These are phyloP conservation scores for Coelastrella sp. DNA, from an alignment of 139 green algal genomes.

Conservation along the genomic window DNA sequence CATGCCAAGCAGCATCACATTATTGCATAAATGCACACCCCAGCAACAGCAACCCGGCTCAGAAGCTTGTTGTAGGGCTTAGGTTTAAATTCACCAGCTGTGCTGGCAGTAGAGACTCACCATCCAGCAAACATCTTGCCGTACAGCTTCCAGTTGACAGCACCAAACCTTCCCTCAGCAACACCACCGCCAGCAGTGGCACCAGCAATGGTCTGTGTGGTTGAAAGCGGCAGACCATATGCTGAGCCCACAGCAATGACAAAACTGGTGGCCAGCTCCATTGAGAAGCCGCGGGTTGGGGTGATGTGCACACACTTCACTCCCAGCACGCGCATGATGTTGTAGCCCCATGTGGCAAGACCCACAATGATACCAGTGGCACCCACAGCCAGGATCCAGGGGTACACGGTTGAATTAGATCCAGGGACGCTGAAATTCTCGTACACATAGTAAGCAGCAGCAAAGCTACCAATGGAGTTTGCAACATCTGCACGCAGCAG, in stretches of 20 bases:
- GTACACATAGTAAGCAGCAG: conserved; percentile 66
- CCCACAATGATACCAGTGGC: conserved; percentile 85
- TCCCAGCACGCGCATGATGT: conserved; percentile 41
- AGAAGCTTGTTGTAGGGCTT: no score
- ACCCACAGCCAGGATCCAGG: conserved; percentile 45
- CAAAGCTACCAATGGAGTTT: conserved; percentile 79
- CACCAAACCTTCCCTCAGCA: not conserved
- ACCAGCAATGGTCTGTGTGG: conserved; percentile 62
- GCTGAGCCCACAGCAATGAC: conserved; percentile 33
- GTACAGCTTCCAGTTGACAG: conserved; percentile 38
- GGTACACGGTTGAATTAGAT: conserved; percentile 7
- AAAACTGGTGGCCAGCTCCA: conserved; percentile 64
- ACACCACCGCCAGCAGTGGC: conserved; percentile 46
- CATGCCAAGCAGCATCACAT: not conserved
- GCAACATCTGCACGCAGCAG: conserved; percentile 82
- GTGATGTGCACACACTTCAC: conserved; percentile 58
- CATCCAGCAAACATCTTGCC: conserved; percentile 45
- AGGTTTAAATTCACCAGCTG: not conserved
- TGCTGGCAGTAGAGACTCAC: not conserved
- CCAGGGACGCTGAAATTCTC: conserved; percentile 27
- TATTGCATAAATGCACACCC: no score
- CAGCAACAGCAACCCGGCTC: no score
- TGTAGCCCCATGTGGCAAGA: conserved; percentile 76
- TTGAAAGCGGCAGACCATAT: conserved; percentile 63
- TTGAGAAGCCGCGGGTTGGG: conserved; percentile 73